These are phyloP conservation scores for Gentiana straminea DNA, from an alignment of 257 asterid species.

Conservation along the genomic window DNA sequence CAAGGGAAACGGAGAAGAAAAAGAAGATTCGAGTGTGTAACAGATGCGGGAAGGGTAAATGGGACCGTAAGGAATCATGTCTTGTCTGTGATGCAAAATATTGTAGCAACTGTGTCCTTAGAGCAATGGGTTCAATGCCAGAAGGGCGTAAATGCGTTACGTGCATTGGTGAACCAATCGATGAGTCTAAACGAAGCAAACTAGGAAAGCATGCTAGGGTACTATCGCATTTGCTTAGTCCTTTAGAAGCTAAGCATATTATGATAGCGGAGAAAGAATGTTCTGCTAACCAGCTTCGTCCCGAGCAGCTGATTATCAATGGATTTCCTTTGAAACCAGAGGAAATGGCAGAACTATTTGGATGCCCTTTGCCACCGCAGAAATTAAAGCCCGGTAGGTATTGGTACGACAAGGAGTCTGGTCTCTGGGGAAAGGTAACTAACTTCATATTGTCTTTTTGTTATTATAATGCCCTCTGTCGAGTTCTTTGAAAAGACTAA, in stretches of 20 bases:
- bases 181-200: conserved; percentile 57
- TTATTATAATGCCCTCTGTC: too few relatives aligned
- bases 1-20: conserved; percentile 59
- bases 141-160: conserved; percentile 93
- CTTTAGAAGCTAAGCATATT: conserved; percentile 84
- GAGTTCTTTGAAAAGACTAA: too few relatives aligned
- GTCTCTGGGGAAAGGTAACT: conserved; percentile 88
- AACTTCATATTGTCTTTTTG: conserved; percentile 6
- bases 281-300: conserved; percentile 83
- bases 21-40: conserved; percentile 57
- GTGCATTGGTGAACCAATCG: conserved; percentile 81
- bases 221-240: conserved; percentile 63
- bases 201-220: conserved; percentile 72
- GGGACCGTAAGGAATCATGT: conserved; percentile 85
- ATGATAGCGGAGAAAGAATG: conserved; percentile 88
- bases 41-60: conserved; percentile 86
- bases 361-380: conserved; percentile 68
- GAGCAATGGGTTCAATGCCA: conserved; percentile 99
- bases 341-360: conserved; percentile 78
- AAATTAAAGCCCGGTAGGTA: conserved; percentile 84
- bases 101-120: conserved; percentile 84
- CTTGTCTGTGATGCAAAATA: conserved; percentile 74
- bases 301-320: conserved; percentile 81
- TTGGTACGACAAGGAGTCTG: conserved; percentile 97
- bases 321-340: conserved; percentile 71